Evolutionary conservation across 176 grass and related monocot genomes (phyloP).

Genomic region (Triticum aestivum): IWGSC_CS_RefSeq_v2.1 NC_057809.1:594249461-594249960

Average conservation of each 20-base stretch:
- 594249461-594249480: slow-evolving; percentile 83
- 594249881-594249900: not conserved
- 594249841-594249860: slow-evolving; percentile 71
- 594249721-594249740: too few relatives aligned
- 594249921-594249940: not conserved
- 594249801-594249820: slow-evolving; percentile 98
- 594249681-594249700: slow-evolving; percentile 7
- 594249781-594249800: slow-evolving; percentile 95
- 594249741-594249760: not conserved
- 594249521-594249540: not conserved
- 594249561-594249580: slow-evolving; percentile 74
- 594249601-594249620: slow-evolving; percentile 95
- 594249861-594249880: not conserved
- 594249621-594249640: slow-evolving; percentile 96
- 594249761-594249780: slow-evolving; percentile 53
- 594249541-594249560: slow-evolving; percentile 27
- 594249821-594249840: slow-evolving; percentile 77
- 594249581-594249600: slow-evolving; percentile 92
- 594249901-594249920: not conserved
- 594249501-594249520: slow-evolving; percentile 54
- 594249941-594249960: not conserved
- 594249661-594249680: slow-evolving; percentile 53
- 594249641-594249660: slow-evolving; percentile 95
- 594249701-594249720: not conserved
- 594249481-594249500: slow-evolving; percentile 69